Conservation (phyloP, 2,329 filamentous ascomycete genomes). For the Clarireedia paspali region DNA sequence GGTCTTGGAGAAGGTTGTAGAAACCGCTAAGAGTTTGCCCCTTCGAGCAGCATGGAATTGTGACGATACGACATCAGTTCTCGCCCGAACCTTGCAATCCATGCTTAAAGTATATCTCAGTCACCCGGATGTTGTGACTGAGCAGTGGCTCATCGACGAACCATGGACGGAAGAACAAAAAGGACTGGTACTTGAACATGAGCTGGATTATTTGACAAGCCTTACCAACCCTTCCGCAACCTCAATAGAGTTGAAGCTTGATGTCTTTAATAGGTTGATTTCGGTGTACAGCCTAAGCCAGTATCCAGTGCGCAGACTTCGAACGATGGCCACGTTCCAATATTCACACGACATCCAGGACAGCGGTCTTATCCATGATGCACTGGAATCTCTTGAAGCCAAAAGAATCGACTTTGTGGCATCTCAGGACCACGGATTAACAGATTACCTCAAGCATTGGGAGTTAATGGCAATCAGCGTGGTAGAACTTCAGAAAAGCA, state of each 20-base stretch:
- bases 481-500: slow-evolving; percentile 22
- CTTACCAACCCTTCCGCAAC: slow-evolving; percentile 13
- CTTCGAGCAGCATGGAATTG: slow-evolving; percentile 46
- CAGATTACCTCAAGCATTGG: slow-evolving; percentile 20
- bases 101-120: slow-evolving; percentile 52
- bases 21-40: slow-evolving; percentile 41
- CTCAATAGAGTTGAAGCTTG: slow-evolving; percentile 14
- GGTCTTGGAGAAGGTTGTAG: slow-evolving; percentile 45
- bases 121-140: slow-evolving; percentile 48
- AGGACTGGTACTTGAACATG: slow-evolving; percentile 52
- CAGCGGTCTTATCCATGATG: slow-evolving; percentile 11
- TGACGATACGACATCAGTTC: slow-evolving; percentile 40
- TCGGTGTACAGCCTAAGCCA: slow-evolving; percentile 20
- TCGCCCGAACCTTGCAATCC: slow-evolving; percentile 52
- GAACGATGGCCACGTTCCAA: slow-evolving; percentile 22
- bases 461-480: slow-evolving; percentile 20
- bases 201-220: slow-evolving; percentile 39
- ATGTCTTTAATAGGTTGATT: slow-evolving; percentile 20
- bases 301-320: slow-evolving; percentile 27
- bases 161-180: slow-evolving; percentile 40
- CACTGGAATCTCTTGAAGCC: slow-evolving; percentile 9
- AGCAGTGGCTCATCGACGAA: slow-evolving; percentile 30
- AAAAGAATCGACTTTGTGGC: slow-evolving; percentile 11
- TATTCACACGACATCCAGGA: slow-evolving; percentile 4
- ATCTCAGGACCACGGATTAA: slow-evolving; percentile 22